Conservation (phyloP, 1,139 yeast species). For the Pichia sp. region DNA sequence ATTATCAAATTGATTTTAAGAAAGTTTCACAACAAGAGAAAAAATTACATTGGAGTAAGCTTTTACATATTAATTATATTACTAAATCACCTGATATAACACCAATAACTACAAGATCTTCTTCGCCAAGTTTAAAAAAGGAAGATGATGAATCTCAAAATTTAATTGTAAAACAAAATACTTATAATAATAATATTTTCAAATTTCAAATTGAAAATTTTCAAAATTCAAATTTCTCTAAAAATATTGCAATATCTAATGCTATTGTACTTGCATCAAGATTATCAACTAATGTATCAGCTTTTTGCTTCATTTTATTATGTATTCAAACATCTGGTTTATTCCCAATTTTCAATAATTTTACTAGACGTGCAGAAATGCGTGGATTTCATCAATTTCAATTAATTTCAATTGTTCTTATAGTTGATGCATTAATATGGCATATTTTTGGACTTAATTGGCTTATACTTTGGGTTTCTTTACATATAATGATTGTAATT, state of each 20-base stretch:
- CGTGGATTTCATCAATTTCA: conserved; percentile 32
- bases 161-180: not conserved
- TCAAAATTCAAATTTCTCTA: conserved; percentile 56
- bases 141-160: no score
- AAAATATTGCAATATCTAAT: conserved; percentile 77
- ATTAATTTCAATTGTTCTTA: conserved; percentile 25
- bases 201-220: conserved; percentile 7
- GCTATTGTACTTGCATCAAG: conserved; percentile 89
- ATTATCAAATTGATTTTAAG: conserved; percentile 44
- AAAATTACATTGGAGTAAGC: conserved; percentile 12
- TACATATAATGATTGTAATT: conserved; percentile 44
- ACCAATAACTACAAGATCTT: conserved; percentile 5
- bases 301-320: conserved; percentile 72
- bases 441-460: conserved; percentile 34
- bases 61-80: conserved; percentile 22
- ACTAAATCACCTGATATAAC: not conserved
- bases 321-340: conserved; percentile 67
- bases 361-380: conserved; percentile 38
- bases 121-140: conserved; percentile 2
- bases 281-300: conserved; percentile 62
- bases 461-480: conserved; percentile 42
- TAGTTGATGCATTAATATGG: conserved; percentile 28
- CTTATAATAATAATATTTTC: not conserved
- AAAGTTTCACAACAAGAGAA: conserved; percentile 20
- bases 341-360: conserved; percentile 61